Base-by-base conservation (phyloP, 108 stramenopile species). In the Conticribra weissflogii region DNA sequence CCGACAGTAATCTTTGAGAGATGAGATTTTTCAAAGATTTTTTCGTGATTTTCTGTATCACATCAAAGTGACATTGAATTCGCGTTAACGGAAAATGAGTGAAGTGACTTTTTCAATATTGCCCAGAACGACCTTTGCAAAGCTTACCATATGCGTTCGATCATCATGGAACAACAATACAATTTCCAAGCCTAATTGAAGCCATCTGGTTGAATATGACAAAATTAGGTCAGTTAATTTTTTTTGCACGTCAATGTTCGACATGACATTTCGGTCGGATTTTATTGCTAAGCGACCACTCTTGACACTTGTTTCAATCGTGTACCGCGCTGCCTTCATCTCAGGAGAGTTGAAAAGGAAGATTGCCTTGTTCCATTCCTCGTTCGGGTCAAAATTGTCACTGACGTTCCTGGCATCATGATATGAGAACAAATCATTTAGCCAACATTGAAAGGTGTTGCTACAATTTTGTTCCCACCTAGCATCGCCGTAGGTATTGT, bases 171-270 rank as follows among this genome's bases (percentile, higher is more conserved):
- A 31, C 3, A 87, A 96, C 53, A 97, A 88, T 51, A 97, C 83
- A 8, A 90, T 88, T 28, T 96, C 93, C 68, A 98, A 80, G 0
- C 96, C 97, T 27, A 97, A 45, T 33, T 82, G 77, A 33, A 98
- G 88, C 97, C 97, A 98, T 31, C 86, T 87, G 5, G 79, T 82
- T 2, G 94, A 73, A 63, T 98, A 98, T 24, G 95, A 92, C 24
- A 95, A 63, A 29, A 98, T 64, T 17, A 98, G 81, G 18, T 86
- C 66, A 22, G 81, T 53, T 21, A 97, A 51, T 32, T 89, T 74
- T 12, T 82, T 60, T 31, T 89, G 74, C 7, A 98, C 63, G 3
- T 72, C 87, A 25, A 98, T 68, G 63, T 98, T 93, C 16, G 82
- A 90, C 63, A 87, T 66, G 27, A 98, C 70, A 70, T 97, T 91